phyloP scores from a whole-genome alignment of 768 basidiomycete genomes.

The Rhizopogon rudus region DNA sequence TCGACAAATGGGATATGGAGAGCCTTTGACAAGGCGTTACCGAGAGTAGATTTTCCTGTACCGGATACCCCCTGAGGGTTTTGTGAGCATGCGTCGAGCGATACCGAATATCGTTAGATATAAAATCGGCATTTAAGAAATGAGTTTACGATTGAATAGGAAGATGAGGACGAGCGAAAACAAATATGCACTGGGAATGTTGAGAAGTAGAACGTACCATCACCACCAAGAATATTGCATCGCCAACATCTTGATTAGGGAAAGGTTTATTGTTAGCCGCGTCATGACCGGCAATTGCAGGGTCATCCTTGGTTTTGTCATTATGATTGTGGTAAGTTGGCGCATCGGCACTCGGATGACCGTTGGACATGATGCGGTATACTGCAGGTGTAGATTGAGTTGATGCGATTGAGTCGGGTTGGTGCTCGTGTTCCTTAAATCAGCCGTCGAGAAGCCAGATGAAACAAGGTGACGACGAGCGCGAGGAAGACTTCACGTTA shows the following conservation, averaged over 20 bases:
- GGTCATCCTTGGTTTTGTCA: background rate
- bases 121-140: too few species aligned
- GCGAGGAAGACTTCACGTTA: too few species aligned
- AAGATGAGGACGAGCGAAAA: background rate
- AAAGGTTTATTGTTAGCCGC: background rate
- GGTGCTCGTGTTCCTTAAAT: too few species aligned
- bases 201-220: constrained; percentile 36
- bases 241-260: background rate
- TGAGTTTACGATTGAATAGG: background rate
- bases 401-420: background rate
- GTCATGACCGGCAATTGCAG: background rate
- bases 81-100: background rate
- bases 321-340: background rate
- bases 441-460: too few species aligned
- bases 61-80: constrained; percentile 61
- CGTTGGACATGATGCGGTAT: background rate
- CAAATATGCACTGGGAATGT: background rate
- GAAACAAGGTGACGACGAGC: too few species aligned
- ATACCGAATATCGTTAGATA: background rate
- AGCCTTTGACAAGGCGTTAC: constrained; percentile 48
- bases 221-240: constrained; percentile 36
- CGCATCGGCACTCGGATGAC: background rate
- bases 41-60: constrained; percentile 71
- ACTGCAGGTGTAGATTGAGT: background rate
- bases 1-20: constrained; percentile 79